phyloP scores from a whole-genome alignment of 1,139 yeast genomes.

The Taphrina communis region DNA sequence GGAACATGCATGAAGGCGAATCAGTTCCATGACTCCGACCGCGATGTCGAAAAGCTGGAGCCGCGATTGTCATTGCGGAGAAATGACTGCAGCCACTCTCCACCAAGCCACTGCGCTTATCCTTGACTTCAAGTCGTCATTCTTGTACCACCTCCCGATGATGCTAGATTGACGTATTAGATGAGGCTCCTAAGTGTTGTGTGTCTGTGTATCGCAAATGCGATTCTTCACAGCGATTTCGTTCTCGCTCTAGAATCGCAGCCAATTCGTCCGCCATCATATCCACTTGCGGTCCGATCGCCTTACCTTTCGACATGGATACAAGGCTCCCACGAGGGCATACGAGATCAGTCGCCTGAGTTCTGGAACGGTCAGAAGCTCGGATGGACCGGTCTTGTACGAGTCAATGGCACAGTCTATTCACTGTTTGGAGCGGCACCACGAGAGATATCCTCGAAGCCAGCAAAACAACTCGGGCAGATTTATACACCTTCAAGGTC shows the following conservation, averaged over 20 bases:
- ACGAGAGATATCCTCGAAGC: neutral
- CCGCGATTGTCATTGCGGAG: neutral
- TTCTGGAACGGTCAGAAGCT: conserved; percentile 31
- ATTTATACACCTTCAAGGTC: conserved; percentile 3
- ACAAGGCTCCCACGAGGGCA: conserved; percentile 23
- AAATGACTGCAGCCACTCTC: neutral
- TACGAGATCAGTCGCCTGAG: conserved; percentile 13
- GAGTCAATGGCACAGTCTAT: conserved; percentile 3
- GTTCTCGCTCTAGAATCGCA: neutral
- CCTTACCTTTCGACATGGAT: conserved; percentile 29
- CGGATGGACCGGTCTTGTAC: conserved; percentile 27
- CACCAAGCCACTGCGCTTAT: neutral
- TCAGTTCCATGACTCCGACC: too few relatives aligned
- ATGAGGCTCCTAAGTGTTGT: neutral
- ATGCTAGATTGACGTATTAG: neutral
- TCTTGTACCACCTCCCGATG: neutral
- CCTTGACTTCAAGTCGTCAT: neutral
- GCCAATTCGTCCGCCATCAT: conserved; percentile 8
- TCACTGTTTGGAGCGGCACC: conserved; percentile 20
- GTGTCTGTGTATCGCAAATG: neutral
- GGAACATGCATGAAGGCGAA: too few relatives aligned
- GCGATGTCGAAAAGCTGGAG: too few relatives aligned
- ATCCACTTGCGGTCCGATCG: conserved; percentile 22
- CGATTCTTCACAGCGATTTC: neutral
- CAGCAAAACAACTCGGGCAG: conserved; percentile 16